Percentiles rank a stretch among this genome's conserved stretches.
Evolutionary conservation across 106 monocot species (phyloP).

Genomic region (Vanilla planifolia): DNA sequence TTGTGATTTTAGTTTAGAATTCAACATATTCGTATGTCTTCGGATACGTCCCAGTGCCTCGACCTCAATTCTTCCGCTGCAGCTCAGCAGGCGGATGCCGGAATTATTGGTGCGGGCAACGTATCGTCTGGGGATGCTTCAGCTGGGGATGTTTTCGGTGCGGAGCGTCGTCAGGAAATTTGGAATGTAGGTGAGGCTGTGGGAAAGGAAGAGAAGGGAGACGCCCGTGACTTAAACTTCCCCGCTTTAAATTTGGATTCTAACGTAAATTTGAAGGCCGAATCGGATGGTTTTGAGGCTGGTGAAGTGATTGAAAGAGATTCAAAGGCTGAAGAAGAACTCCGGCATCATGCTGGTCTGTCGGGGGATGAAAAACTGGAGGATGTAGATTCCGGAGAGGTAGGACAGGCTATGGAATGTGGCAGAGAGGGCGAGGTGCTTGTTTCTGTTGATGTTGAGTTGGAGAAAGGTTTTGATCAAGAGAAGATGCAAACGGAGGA

Average conservation of each 20-base stretch:
- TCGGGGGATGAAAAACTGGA: not conserved
- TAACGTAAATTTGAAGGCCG: not conserved
- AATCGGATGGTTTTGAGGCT: not conserved
- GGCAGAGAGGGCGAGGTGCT: not conserved
- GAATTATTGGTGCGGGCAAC: not conserved
- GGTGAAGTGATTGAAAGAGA: not conserved
- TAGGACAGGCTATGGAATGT: not conserved
- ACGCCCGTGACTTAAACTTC: not conserved
- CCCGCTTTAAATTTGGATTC: not conserved
- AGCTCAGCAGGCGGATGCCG: not conserved
- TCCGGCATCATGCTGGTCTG: not conserved
- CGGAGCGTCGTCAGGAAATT: not conserved
- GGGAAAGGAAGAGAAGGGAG: not conserved
- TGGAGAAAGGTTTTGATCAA: not conserved
- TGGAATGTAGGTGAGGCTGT: not conserved
- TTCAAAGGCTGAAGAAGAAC: not conserved
- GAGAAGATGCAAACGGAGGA: not conserved
- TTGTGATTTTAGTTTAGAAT: too few species aligned
- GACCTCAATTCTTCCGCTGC: conserved; percentile 7
- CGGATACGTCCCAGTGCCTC: conserved; percentile 1
- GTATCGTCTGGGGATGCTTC: not conserved
- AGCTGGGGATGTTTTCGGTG: not conserved
- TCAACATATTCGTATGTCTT: too few species aligned
- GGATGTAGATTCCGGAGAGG: not conserved
- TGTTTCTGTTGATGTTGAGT: not conserved